Percentiles rank a stretch among this genome's conserved stretches.
Evolutionary conservation across 225 moss, liverwort and hornwort species (phyloP).

Genomic region (Anthoceros angustus): DNA sequence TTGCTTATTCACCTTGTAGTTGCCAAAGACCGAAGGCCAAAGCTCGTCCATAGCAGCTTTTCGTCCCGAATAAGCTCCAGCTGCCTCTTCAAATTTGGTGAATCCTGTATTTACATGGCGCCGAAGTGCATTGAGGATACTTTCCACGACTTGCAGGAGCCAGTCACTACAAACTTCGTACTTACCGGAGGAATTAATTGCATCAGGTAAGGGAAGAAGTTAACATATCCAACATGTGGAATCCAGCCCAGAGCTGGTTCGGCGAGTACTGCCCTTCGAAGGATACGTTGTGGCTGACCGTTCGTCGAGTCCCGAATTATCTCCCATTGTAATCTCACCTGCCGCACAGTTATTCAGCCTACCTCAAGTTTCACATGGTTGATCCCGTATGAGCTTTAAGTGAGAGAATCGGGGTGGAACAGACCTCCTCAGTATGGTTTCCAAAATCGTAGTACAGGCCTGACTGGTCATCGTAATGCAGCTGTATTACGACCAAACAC

Average conservation of each 20-base stretch:
- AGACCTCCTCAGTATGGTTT: constrained; percentile 70
- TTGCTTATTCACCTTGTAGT: constrained; percentile 33
- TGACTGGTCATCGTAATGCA: constrained; percentile 67
- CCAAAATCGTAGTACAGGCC: constrained; percentile 85
- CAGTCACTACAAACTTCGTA: not conserved
- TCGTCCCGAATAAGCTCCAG: constrained; percentile 54
- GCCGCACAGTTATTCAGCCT: not conserved
- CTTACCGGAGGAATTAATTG: constrained; percentile 58
- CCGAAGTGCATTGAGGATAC: not conserved
- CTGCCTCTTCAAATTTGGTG: constrained; percentile 46
- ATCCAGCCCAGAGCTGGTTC: constrained; percentile 60
- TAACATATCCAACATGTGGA: constrained; percentile 88
- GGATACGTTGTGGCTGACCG: constrained; percentile 35
- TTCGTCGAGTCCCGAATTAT: constrained; percentile 45
- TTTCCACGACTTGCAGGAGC: not conserved
- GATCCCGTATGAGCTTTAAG: not conserved
- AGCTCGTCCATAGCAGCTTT: constrained; percentile 66
- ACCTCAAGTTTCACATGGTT: not conserved
- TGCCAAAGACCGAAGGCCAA: constrained; percentile 80
- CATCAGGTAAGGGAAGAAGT: constrained; percentile 81
- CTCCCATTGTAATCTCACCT: constrained; percentile 68
- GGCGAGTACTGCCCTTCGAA: constrained; percentile 52
- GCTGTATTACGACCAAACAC: constrained; percentile 23
- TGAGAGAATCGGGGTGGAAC: not conserved
- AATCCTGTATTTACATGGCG: constrained; percentile 31